phyloP scores from a whole-genome alignment of 1,284 basidiomycete species.

The Leccinum subspadiceum region DNA sequence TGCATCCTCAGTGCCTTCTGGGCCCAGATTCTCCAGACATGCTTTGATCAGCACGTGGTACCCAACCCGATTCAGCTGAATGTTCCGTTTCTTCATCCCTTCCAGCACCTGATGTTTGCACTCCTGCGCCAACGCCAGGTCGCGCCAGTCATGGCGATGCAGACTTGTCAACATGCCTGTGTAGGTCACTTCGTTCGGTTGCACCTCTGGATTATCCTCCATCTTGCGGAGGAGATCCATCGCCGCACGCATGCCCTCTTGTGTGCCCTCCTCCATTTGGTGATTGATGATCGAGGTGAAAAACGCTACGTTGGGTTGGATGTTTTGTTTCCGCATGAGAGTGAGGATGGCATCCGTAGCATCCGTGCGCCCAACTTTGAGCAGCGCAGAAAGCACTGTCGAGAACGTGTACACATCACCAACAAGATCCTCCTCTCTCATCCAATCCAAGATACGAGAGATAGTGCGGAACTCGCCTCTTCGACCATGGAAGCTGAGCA shows the following conservation, averaged over 20 bases:
- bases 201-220: conserved; percentile 55
- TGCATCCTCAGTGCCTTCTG: conserved; percentile 52
- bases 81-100: conserved; percentile 56
- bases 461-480: conserved; percentile 59
- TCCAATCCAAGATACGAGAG: conserved; percentile 52
- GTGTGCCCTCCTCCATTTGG: conserved; percentile 56
- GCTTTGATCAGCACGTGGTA: conserved; percentile 76
- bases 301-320: conserved; percentile 69
- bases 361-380: conserved; percentile 64
- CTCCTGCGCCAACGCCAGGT: conserved; percentile 41
- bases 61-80: conserved; percentile 57
- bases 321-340: conserved; percentile 72
- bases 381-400: conserved; percentile 71
- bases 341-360: conserved; percentile 60
- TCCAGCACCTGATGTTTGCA: conserved; percentile 50
- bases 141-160: conserved; percentile 50
- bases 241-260: conserved; percentile 56
- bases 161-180: conserved; percentile 64
- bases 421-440: conserved; percentile 50
- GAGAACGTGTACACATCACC: conserved; percentile 83
- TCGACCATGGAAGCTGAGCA: conserved; percentile 65
- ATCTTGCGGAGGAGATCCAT: conserved; percentile 68
- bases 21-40: conserved; percentile 49
- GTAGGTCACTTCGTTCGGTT: conserved; percentile 74
- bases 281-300: conserved; percentile 75